Evolutionary conservation across 2,329 filamentous ascomycete genomes (phyloP), one percentile per base, ranked within the genome.

Genomic region (Pyrenochaeta sp.): DNA sequence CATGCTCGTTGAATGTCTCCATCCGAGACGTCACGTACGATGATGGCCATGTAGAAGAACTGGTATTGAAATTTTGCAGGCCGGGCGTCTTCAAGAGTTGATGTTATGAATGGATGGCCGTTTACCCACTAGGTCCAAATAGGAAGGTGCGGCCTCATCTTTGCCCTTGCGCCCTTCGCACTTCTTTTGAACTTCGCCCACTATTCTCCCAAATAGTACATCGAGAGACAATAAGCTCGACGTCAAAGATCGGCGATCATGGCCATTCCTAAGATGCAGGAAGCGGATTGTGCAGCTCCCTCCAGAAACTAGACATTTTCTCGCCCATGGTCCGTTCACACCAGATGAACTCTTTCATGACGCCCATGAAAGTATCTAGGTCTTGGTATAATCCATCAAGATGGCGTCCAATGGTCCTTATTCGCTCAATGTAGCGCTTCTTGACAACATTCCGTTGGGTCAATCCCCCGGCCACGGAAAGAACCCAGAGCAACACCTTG

Each of bases 1-100:
- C 50, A 55, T 11, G 53, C 53, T 4, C 55, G 60, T 6, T 49
- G 49, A 15, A 68, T 40, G 18, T 67, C 63, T 0, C 50, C 35
- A 15, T 65, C 63, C 1, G 48, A 49, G 1, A 59, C 53, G 24
- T 58, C 53, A 44, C 49, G 53, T 3, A 65, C 30, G 3, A 50
- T 35, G n/a, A 66, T 51, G 11, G 48, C 30, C 65, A 68, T 68
- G 10, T 22, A 48, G 22, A 29, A 14, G n/a, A 34, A 13, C 19
- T n/a, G 18, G 6, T 21, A 7, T 9, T 20, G 10, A 14, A 34
- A 14, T 6, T 22, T 13, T 22, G 18, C 6, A 9, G 10, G 8
- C 19, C 4, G 19, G 2, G 7, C 3, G 5, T 23, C 5, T n/a
- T n/a, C n/a, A n/a, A n/a, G n/a, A 3, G n/a, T 27, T 27, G n/a